Evolutionary conservation across 2,329 filamentous ascomycete genomes (phyloP).

Genomic region (Beauveria scarabaeidicola): DNA sequence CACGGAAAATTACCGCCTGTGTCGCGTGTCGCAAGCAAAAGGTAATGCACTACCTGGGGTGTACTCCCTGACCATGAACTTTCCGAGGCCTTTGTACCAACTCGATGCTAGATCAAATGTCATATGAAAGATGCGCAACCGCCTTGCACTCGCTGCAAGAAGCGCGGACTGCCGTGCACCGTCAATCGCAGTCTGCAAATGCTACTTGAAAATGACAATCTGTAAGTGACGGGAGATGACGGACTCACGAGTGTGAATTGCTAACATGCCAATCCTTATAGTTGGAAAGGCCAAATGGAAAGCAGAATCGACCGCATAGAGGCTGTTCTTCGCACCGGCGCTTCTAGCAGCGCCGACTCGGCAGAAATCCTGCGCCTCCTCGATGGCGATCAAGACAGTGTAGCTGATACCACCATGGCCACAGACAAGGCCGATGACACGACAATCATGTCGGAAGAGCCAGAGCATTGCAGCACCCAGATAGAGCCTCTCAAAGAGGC

Average conservation of each 20-base stretch:
- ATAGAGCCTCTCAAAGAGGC: neutral
- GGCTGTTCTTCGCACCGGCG: slow-evolving; percentile 22
- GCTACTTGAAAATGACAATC: slow-evolving; percentile 30
- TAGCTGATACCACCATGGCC: neutral
- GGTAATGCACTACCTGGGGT: slow-evolving; percentile 4
- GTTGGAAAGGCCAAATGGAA: slow-evolving; percentile 31
- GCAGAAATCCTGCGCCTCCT: neutral
- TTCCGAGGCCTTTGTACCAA: neutral
- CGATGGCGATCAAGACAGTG: slow-evolving; percentile 4
- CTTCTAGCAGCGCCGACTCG: slow-evolving; percentile 10
- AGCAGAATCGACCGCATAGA: slow-evolving; percentile 28
- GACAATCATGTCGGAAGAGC: slow-evolving; percentile 1
- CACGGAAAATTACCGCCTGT: slow-evolving; percentile 26
- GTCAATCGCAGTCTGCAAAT: slow-evolving; percentile 34
- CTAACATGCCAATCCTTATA: slow-evolving; percentile 6
- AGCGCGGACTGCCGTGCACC: slow-evolving; percentile 29
- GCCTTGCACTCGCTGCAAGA: slow-evolving; percentile 31
- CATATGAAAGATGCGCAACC: slow-evolving; percentile 28
- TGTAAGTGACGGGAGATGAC: slow-evolving; percentile 13
- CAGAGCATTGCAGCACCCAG: neutral
- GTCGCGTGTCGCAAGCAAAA: slow-evolving; percentile 32
- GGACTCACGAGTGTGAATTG: neutral
- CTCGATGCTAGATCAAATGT: slow-evolving; percentile 28
- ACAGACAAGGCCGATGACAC: neutral
- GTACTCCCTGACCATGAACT: neutral